Conservation (phyloP, 169 alveolate genomes). For the Plasmodium reichenowi region DNA sequence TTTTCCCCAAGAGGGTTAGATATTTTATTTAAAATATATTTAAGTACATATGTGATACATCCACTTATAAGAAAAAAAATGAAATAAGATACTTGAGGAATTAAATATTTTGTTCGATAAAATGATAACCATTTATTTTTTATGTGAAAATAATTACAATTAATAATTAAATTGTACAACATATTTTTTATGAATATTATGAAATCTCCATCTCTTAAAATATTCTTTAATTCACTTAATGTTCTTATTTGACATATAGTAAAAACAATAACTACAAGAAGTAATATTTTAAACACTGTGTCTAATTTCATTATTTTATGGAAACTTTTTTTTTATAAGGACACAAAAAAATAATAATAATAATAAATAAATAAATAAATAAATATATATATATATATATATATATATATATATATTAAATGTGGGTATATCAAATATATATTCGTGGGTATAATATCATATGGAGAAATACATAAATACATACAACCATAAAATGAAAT, state of each 20-base stretch:
- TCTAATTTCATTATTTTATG: constrained; percentile 42
- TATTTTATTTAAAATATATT: constrained; percentile 14
- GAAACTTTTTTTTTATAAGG: background rate
- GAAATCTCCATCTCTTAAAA: constrained; percentile 2
- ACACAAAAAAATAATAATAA: background rate
- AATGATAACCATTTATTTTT: constrained; percentile 21
- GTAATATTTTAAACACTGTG: constrained; percentile 23
- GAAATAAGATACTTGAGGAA: constrained; percentile 26
- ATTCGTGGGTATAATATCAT: too few species aligned
- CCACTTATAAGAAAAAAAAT: constrained; percentile 35
- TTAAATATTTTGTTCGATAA: constrained; percentile 2
- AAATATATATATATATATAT: too few species aligned
- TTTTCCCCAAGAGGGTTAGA: constrained; percentile 22
- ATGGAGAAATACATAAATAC: too few species aligned
- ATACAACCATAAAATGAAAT: too few species aligned
- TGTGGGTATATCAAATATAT: too few species aligned
- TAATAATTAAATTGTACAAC: background rate
- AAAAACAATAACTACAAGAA: constrained; percentile 29
- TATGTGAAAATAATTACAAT: constrained; percentile 2
- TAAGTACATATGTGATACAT: constrained; percentile 19
- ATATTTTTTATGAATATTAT: background rate
- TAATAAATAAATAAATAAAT: background rate
- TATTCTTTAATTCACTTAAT: background rate
- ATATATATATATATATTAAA: too few species aligned
- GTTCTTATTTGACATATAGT: constrained; percentile 48